Base-by-base conservation (phyloP, 805 yeast species). In the Monosporozyma aerobia region DNA sequence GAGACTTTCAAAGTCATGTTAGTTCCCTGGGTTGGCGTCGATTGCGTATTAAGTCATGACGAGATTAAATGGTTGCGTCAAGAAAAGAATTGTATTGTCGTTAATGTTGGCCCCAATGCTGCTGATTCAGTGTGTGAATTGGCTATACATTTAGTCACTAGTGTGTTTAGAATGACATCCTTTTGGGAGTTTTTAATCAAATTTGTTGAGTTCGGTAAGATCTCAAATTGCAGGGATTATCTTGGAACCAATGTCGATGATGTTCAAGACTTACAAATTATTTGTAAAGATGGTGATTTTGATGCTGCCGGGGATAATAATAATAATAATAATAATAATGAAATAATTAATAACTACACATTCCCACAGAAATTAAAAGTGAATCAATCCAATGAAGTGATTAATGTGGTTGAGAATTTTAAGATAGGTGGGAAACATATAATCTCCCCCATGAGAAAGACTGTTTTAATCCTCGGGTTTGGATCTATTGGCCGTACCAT, bases 51-150 rank as follows among this genome's bases (percentile, higher is more conserved):
- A 57, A 77, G 74, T 1, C 54, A 57, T 9, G 19, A 40, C n/a
- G 53, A 51, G 22, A 48, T 46, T 39, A 40, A 37, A 25, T 72
- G 63, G 11, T 65, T 83, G 68, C 65, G 70, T 30, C 60, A 64
- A 22, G 71, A 68, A 35, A 72, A 75, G 39, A 77, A 76, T 13
- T 78, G 87, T 29, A 60, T 69, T 7, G 71, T 87, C 54, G 79
- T 86, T 54, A 83, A 87, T 61, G 82, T 81, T 52, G 78, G 87
- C 54, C 69, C 77, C 10, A 70, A 73, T 41, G 81, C 85, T 0
- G 79, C 86, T 1, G 79, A 74, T 43, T 83, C 85, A 14, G 95
- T 87, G 29, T 86, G 90, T 3, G 95, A 87, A 56, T 69, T 82
- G 53, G 92, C 83, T 3, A 68, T 85, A 46, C 76, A 71, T 60